Evolutionary conservation across 1,139 yeast genomes (phyloP), one percentile per base, ranked within the genome.

Genomic region (Schizosaccharomyces versatilis): DNA sequence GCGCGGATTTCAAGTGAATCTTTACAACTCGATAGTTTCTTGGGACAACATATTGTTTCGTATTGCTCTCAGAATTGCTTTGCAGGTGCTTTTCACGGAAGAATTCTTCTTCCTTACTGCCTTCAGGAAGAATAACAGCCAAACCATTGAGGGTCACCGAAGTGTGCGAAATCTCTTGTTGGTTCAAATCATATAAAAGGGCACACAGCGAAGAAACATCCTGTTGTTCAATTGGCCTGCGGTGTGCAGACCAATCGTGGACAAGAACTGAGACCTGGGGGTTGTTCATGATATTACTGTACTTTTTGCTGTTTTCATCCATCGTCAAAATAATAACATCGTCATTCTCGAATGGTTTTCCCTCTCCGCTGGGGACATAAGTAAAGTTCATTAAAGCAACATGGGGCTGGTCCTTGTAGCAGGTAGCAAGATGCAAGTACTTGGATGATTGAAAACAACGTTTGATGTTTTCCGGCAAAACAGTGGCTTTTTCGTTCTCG

Each of bases 381-480:
- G 49, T 44, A 44, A 44, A 44, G 10, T 10, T 44, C 49, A 44
- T 44, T 14, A 44, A 44, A 6, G 49, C 19, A 8, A 36, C 19
- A 32, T 44, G 49, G 14, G 49, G 49, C 49, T 44, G 49, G 32
- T 44, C 49, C 8, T 44, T 32, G 32, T 10, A 44, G 49, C 49
- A 44, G n/a, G 49, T 44, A 17, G 49, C 49, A 14, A 44, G 32
- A 19, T 44, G 49, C 19, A 44, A 19, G 12, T 44, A 44, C 7
- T 44, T 44, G 2, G 49, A 44, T 8, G 49, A 44, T 7, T 15
- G 15, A 14, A 44, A 44, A 14, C 49, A 44, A 3, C 49, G 36
- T n/a, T 24, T 9, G 36, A 44, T 17, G 8, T 44, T 32, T 9
- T 9, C 38, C 14, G 49, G 98, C 38, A 44, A 32, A n/a, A 24